Base-by-base conservation (phyloP, 2,329 filamentous ascomycete genomes). In the Fusarium torreyae region DNA sequence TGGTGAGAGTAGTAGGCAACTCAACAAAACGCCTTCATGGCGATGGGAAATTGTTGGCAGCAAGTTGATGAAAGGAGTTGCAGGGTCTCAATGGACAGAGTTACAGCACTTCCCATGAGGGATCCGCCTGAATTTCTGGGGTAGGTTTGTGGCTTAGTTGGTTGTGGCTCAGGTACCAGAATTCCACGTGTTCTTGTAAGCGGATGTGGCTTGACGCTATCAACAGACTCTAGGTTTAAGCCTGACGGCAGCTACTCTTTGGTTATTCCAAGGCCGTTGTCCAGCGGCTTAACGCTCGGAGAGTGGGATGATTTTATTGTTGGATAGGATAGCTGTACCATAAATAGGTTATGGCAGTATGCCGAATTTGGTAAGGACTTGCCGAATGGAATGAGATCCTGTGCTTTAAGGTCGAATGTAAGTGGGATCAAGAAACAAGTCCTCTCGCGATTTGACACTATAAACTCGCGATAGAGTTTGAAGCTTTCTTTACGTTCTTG, bases 51-150 rank as follows among this genome's bases (percentile, higher is more conserved):
- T 45, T 63, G 52, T 48, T 62, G 52, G 52, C 51, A 31, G 40
- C 24, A 39, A 55, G 52, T 51, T 70, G 66, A 63, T 67, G 66
- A 69, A 69, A 69, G 66, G 66, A 69, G 66, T 70, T 52, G 62
- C 63, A 69, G 66, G 66, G 65, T 69, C 65, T 56, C 51, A 57
- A 44, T 62, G 60, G 51, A 57, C 66, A 66, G 64, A 62, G 63
- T 67, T 67, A 63, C 63, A 66, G 48, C 33, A 50, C 66, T 55
- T 56, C 39, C 46, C 49, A 56, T 60, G 38, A 43, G 54, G 36
- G 51, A 66, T 46, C 43, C 38, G 36, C 45, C 51, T 26, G 28
- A 63, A 63, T 34, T 67, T 63, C 66, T 70, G 66, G 66, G 66
- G 66, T 63, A 67, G 40, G 45, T 40, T 51, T 60, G 62, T 65